Evolutionary conservation across 768 basidiomycete genomes (phyloP).

Genomic region (Boletus edulis): DNA sequence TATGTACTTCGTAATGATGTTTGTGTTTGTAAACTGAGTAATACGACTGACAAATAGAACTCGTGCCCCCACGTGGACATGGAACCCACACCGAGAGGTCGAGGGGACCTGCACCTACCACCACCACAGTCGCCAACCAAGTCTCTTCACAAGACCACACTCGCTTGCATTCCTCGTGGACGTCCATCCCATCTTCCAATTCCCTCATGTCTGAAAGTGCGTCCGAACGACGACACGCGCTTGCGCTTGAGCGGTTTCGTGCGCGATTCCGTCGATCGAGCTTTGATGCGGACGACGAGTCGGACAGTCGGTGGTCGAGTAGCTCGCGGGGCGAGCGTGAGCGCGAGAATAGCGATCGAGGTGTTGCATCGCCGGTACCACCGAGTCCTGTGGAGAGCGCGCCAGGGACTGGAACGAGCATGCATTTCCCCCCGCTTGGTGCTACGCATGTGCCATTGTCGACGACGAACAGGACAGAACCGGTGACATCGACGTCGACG

Average conservation of each 20-base stretch:
- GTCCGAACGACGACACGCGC: constrained; percentile 39
- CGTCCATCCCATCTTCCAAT: constrained; percentile 35
- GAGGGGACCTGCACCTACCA: constrained; percentile 14
- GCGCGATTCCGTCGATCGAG: constrained; percentile 19
- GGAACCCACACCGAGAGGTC: constrained; percentile 12
- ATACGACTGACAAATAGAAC: constrained; percentile 13
- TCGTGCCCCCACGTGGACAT: constrained; percentile 10
- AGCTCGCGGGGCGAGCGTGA: constrained; percentile 17
- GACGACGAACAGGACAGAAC: constrained; percentile 8
- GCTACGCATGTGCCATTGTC: background rate
- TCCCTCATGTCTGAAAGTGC: constrained; percentile 45
- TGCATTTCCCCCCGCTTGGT: constrained; percentile 8
- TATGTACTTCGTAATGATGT: constrained; percentile 2
- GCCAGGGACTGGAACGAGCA: constrained; percentile 3
- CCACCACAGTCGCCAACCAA: constrained; percentile 4
- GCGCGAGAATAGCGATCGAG: constrained; percentile 10
- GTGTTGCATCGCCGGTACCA: constrained; percentile 12
- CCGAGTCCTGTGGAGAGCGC: constrained; percentile 15
- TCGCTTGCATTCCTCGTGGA: constrained; percentile 25
- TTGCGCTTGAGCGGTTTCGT: constrained; percentile 37
- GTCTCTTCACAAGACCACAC: constrained; percentile 12
- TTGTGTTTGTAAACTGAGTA: background rate
- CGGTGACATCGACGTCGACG: constrained; percentile 1
- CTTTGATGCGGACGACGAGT: constrained; percentile 25
- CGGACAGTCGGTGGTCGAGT: constrained; percentile 21